Percentiles rank a stretch among this genome's conserved stretches.
Conservation (phyloP, 1,284 basidiomycete species). For the Boletus coffeatus region DNA sequence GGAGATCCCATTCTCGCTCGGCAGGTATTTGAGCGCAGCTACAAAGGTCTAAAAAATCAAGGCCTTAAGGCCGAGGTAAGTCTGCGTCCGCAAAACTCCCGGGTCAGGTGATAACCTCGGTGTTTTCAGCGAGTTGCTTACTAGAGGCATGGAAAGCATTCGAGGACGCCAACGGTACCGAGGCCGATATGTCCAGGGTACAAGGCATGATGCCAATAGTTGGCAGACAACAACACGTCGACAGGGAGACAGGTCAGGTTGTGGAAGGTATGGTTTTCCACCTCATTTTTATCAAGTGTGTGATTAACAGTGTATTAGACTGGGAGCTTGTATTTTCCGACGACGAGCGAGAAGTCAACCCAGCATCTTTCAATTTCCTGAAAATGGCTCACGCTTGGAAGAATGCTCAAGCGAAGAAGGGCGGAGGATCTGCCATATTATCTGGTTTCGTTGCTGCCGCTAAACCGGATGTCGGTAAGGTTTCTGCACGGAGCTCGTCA, state of each 20-base stretch:
- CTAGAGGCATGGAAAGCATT: constrained; percentile 93
- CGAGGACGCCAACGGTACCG: constrained; percentile 73
- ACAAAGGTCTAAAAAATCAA: constrained; percentile 78
- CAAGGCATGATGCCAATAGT: constrained; percentile 89
- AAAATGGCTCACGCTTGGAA: constrained; percentile 93
- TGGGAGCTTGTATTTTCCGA: constrained; percentile 95
- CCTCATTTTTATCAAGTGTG: constrained; percentile 1
- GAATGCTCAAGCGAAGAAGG: constrained; percentile 39
- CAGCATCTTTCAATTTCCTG: constrained; percentile 89
- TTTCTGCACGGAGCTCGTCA: constrained; percentile 9
- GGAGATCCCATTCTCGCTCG: constrained; percentile 70
- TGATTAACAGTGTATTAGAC: constrained; percentile 42
- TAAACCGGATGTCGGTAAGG: constrained; percentile 14
- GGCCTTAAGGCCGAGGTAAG: constrained; percentile 84
- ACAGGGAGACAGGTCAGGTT: constrained; percentile 77
- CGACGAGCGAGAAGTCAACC: constrained; percentile 89
- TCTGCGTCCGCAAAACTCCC: constrained; percentile 6
- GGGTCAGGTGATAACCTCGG: constrained; percentile 2
- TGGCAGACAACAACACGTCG: constrained; percentile 77
- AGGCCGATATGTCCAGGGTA: constrained; percentile 70
- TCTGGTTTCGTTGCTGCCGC: constrained; percentile 43
- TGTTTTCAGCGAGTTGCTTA: constrained; percentile 70
- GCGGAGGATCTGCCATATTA: constrained; percentile 29
- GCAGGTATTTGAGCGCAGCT: constrained; percentile 79
- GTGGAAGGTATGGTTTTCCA: constrained; percentile 65